Conservation (phyloP, 2,329 filamentous ascomycete species). For the Fusarium paranaense region DNA sequence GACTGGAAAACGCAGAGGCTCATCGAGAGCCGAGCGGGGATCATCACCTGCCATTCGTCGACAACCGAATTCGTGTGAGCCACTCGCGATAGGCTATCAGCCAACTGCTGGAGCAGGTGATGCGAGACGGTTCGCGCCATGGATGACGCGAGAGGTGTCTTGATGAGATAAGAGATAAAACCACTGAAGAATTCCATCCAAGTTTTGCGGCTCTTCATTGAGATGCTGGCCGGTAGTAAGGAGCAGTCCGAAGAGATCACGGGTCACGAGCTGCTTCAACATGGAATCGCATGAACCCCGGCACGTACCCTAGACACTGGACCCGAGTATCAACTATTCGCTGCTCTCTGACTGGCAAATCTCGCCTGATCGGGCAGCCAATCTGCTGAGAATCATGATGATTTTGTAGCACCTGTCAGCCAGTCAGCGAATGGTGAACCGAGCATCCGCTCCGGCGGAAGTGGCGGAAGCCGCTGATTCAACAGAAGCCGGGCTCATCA, state of each 20-base stretch:
- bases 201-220: not conserved
- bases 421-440: not conserved
- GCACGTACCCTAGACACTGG: not conserved
- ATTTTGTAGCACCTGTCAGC: not conserved
- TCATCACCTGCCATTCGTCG: constrained; percentile 5
- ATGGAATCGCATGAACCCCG: not conserved
- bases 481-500: not conserved
- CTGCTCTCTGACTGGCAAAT: constrained; percentile 8
- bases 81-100: not conserved
- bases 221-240: not conserved
- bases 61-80: constrained; percentile 1
- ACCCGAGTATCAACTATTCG: not conserved
- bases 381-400: constrained; percentile 7
- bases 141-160: not conserved
- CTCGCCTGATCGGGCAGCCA: constrained; percentile 11
- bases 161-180: not conserved
- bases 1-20: constrained; percentile 9
- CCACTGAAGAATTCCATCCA: not conserved
- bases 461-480: not conserved
- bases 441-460: not conserved
- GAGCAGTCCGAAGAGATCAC: not conserved
- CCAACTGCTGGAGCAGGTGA: not conserved
- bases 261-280: not conserved
- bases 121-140: not conserved
- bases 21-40: constrained; percentile 17